phyloP scores from a whole-genome alignment of 208 protist species.

The Trypanosoma cruzi region DNA sequence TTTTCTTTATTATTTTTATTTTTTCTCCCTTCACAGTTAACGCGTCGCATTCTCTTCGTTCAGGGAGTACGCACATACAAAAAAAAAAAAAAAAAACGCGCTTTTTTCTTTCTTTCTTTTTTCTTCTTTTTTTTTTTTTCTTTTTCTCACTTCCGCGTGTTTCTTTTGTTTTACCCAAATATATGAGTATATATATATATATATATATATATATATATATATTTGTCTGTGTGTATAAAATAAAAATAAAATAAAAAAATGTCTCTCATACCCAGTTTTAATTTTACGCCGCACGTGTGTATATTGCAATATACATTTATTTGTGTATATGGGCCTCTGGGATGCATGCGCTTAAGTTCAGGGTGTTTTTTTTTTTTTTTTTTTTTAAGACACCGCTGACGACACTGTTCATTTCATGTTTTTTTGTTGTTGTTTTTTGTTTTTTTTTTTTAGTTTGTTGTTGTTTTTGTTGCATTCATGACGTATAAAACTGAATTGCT shows the following conservation, averaged over 20 bases:
- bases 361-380: slow-evolving; percentile 1
- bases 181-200: neutral
- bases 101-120: neutral
- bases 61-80: too few relatives aligned
- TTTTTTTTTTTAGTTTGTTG: neutral
- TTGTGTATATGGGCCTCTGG: too few relatives aligned
- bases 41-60: too few relatives aligned
- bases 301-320: too few relatives aligned
- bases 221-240: slow-evolving; percentile 5
- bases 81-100: too few relatives aligned
- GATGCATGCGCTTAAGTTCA: too few relatives aligned
- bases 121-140: neutral
- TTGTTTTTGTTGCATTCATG: neutral
- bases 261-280: too few relatives aligned
- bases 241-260: too few relatives aligned
- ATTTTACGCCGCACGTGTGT: too few relatives aligned
- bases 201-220: neutral
- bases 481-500: neutral
- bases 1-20: too few relatives aligned
- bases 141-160: neutral
- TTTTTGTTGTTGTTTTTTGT: neutral
- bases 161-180: neutral
- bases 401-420: neutral
- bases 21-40: too few relatives aligned
- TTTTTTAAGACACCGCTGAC: neutral